Conservation (phyloP, 352 stramenopile species). For the Aphanomyces euteiches region DNA sequence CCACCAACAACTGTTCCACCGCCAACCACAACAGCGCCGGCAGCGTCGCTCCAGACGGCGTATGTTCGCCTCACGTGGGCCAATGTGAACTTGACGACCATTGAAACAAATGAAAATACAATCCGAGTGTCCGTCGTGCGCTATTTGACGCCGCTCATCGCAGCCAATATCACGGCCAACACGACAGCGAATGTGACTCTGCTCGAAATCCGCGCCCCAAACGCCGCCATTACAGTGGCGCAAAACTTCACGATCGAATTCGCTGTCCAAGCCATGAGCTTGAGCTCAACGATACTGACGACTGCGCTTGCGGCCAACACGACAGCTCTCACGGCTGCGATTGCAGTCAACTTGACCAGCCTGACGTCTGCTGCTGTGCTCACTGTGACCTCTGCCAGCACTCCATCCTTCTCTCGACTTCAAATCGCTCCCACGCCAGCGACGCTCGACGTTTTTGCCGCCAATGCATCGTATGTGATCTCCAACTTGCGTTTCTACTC, state of each 20-base stretch:
- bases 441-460: not conserved
- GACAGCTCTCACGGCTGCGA: not conserved
- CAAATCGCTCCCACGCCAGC: slow-evolving; percentile 1
- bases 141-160: not conserved
- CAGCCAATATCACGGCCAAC: slow-evolving; percentile 6
- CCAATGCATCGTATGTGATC: not conserved
- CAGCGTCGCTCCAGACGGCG: not conserved
- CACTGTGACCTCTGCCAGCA: too few relatives aligned
- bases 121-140: not conserved
- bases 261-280: slow-evolving; percentile 1
- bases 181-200: not conserved
- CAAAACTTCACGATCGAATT: slow-evolving; percentile 19
- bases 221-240: not conserved
- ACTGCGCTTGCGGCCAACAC: not conserved
- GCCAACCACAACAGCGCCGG: not conserved
- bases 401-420: not conserved
- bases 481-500: slow-evolving; percentile 14
- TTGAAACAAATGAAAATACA: not conserved
- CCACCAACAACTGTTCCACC: too few relatives aligned
- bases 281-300: not conserved
- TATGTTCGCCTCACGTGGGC: slow-evolving; percentile 4
- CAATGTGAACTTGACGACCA: not conserved
- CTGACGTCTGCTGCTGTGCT: not conserved
- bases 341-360: not conserved
- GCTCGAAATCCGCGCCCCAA: slow-evolving; percentile 11